Base-by-base conservation (phyloP, 306 rosid species). In the Cicer arietinum region DNA sequence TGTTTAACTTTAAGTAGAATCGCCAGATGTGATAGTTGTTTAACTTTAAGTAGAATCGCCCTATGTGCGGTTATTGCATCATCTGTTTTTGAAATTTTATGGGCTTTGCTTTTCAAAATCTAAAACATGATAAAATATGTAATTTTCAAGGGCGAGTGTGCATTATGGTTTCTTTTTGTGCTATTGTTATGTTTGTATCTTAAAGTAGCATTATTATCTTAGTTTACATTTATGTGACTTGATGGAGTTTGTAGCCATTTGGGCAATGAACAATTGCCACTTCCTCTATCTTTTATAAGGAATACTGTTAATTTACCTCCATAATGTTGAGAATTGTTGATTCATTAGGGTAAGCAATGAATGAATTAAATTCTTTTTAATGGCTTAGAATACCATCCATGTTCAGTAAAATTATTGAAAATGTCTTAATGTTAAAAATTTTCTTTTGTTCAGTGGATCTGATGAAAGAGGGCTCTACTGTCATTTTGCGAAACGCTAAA, bases 391-490 rank as follows among this genome's bases (percentile, higher is more conserved):
- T 65, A 6, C 7, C 6, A 47, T 76, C 7, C 20, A 48, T 67
- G 68, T 46, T 76, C 8, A 5, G 41, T 47, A 56, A 40, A 16
- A 16, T 67, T 67, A 11, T 46, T 70, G 63, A 68, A 39, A 39
- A 8, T 51, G 43, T 51, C 7, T 6, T 16, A n/a, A 48, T 53
- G 41, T 57, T 3, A 12, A 35, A 10, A 41, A 10, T 16, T 71
- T 50, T 25, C 25, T 73, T 8, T 25, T 80, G 42, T 78, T 30
- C 65, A 84, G 88, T 84, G 71, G 90, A 84, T 65, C 74, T 79
- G 84, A 63, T 86, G 90, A 84, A 86, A 73, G 90, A 86, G 62
- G 90, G 90, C 45, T 44, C 80, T 40, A 79, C 90, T 4, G 69
- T 86, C 51, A 84, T 73, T 25, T 69, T 86, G 81, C 84, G 90